Evolutionary conservation across 1,284 basidiomycete genomes (phyloP).

Genomic region (Mycosarcoma maydis): DNA sequence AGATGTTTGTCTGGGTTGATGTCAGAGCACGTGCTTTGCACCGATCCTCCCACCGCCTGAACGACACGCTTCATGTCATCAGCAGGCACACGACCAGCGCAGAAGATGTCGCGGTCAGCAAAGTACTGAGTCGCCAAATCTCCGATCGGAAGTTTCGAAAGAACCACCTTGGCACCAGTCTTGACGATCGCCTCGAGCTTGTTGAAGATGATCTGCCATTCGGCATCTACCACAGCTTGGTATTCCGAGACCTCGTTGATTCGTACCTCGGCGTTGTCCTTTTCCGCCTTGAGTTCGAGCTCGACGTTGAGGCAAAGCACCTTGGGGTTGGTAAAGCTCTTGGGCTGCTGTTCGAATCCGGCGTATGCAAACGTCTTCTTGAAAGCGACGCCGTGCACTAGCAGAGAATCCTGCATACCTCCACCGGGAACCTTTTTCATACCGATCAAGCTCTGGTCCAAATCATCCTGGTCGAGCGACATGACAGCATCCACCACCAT

Average conservation of each 20-base stretch:
- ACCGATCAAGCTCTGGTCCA: slow-evolving; percentile 96
- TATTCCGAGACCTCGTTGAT: slow-evolving; percentile 88
- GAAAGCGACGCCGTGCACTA: slow-evolving; percentile 91
- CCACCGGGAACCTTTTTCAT: slow-evolving; percentile 99
- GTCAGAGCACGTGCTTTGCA: slow-evolving; percentile 95
- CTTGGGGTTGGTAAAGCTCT: slow-evolving; percentile 86
- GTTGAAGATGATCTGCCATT: slow-evolving; percentile 99
- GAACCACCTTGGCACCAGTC: slow-evolving; percentile 95
- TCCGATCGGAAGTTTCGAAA: slow-evolving; percentile 97
- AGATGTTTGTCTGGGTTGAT: slow-evolving; percentile 84
- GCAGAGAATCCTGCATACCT: slow-evolving; percentile 92
- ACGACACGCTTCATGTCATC: slow-evolving; percentile 93
- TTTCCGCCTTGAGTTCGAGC: slow-evolving; percentile 98
- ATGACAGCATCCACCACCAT: slow-evolving; percentile 97
- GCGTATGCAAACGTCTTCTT: slow-evolving; percentile 99
- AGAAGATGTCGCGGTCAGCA: slow-evolving; percentile 98
- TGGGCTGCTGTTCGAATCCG: slow-evolving; percentile 98
- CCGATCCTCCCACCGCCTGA: slow-evolving; percentile 91
- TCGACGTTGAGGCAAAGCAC: slow-evolving; percentile 97
- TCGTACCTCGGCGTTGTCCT: slow-evolving; percentile 98
- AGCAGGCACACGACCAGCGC: slow-evolving; percentile 91
- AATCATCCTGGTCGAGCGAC: slow-evolving; percentile 83
- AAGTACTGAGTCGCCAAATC: slow-evolving; percentile 99
- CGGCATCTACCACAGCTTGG: slow-evolving; percentile 98
- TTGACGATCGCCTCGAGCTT: slow-evolving; percentile 96